A percentile compares a stretch with the other conserved stretches of the same genome.
Conservation (phyloP, 352 stramenopile species). For the Peronospora farinosa region DNA sequence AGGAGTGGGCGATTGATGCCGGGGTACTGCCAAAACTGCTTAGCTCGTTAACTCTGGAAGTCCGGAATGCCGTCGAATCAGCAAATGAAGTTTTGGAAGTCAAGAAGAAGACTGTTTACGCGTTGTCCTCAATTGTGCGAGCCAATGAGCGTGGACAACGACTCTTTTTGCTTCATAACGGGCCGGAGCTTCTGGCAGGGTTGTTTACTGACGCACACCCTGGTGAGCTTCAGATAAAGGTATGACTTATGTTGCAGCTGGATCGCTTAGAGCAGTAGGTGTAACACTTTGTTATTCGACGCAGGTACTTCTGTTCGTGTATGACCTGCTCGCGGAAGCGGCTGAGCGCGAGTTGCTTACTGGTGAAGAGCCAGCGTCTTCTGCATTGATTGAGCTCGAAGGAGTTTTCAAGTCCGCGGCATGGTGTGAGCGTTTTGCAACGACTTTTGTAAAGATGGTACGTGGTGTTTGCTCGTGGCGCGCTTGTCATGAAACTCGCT, state of each 20-base stretch:
- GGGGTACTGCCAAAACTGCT: conserved; percentile 67
- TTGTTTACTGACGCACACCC: conserved; percentile 44
- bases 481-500: neutral
- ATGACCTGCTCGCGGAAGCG: conserved; percentile 57
- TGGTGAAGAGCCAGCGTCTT: conserved; percentile 2
- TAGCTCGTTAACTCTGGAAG: conserved; percentile 41
- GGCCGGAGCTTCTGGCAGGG: conserved; percentile 30
- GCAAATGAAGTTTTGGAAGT: conserved; percentile 48
- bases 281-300: conserved; percentile 3
- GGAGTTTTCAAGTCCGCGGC: conserved; percentile 34
- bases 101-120: conserved; percentile 83
- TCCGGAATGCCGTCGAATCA: conserved; percentile 10
- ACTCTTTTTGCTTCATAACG: conserved; percentile 48
- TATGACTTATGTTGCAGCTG: conserved; percentile 14
- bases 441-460: conserved; percentile 50
- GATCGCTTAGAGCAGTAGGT: neutral
- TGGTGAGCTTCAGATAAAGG: conserved; percentile 59
- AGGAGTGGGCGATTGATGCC: conserved; percentile 74
- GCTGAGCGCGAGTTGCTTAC: conserved; percentile 13
- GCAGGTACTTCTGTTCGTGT: conserved; percentile 56
- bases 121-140: conserved; percentile 61
- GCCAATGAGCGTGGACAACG: conserved; percentile 63
- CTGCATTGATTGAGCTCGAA: conserved; percentile 44
- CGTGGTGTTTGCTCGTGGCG: conserved; percentile 8
- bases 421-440: conserved; percentile 53